Evolutionary conservation across 768 basidiomycete genomes (phyloP), one percentile per base, ranked within the genome.

Genomic region (Lactarius indigo): DNA sequence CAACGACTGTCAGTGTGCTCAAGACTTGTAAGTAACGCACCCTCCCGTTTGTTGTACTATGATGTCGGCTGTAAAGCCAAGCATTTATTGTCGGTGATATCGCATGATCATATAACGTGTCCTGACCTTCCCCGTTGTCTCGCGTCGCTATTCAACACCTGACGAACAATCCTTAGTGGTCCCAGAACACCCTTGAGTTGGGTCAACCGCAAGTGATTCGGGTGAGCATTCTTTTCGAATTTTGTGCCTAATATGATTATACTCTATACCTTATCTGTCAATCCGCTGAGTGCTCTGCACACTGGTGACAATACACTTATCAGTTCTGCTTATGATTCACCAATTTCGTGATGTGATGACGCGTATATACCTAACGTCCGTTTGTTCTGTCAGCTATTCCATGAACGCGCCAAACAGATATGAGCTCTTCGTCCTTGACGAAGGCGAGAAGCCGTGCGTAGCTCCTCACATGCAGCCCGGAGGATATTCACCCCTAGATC

Each of bases 341-440:
- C 17, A 20, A 59, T 31, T 52, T 57, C 8, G 57, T 41, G 37
- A 55, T 39, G 30, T 13, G 35, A 55, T 33, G 35, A n/a, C 57
- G 35, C 18, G 28, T 59, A 60, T 63, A 30, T 26, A n/a, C n/a
- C 61, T 57, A 56, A 67, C 56, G 23, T 65, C n/a, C 23, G 5
- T 41, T 23, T 23, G 26, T 60, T 39, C 63, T 63, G 55, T 57
- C 68, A 58, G 52, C 58, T 39, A 31, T 37, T 35, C 58, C 71
- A 93, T 97, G 91, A 99, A 99, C 79, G 94, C 94, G 56, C 95
- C 94, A n/a, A 88, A 89, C 75, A 87, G 96, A 70, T 91, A 88
- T 74, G 95, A 97, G 78, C 83, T 92, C 70, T 97, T 87, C 76
- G 90, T 96, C 57, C 84, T 98, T 57, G 92, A 94, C 23, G 95